phyloP scores from a whole-genome alignment of 116 monocot species.

The Posidonia oceanica region DNA sequence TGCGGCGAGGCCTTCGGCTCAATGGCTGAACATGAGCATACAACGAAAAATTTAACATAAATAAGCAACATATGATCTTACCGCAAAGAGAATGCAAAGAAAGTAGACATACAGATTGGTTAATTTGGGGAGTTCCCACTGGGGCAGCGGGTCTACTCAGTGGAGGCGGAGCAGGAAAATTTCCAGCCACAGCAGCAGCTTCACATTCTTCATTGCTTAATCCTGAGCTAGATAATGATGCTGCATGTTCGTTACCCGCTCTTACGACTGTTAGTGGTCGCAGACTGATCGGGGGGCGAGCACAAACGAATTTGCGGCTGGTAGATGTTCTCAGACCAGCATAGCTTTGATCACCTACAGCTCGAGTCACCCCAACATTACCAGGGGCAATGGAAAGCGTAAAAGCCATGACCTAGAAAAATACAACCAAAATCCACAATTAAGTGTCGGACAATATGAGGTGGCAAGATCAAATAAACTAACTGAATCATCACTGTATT shows the following conservation, averaged over 20 bases:
- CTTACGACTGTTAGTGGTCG: conserved; percentile 12
- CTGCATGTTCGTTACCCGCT: conserved; percentile 37
- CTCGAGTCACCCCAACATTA: conserved; percentile 19
- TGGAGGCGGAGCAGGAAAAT: conserved; percentile 63
- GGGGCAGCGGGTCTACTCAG: conserved; percentile 35
- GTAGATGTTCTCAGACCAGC: conserved; percentile 22
- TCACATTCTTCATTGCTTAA: conserved; percentile 84
- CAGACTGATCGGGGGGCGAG: neutral
- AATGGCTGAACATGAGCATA: conserved; percentile 30
- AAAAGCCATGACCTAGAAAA: conserved; percentile 32
- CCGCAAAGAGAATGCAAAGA: neutral
- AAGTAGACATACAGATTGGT: conserved; percentile 44
- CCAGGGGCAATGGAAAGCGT: conserved; percentile 29
- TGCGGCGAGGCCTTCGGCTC: conserved; percentile 74
- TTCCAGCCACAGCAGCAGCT: conserved; percentile 83
- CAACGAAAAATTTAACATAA: neutral
- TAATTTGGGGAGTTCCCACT: conserved; percentile 64
- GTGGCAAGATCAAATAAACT: neutral
- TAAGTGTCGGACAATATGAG: neutral
- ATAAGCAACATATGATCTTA: neutral
- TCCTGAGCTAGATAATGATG: conserved; percentile 32
- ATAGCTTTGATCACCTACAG: conserved; percentile 18
- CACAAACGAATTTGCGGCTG: conserved; percentile 6
- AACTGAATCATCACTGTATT: too few relatives aligned
- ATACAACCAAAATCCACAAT: neutral